Percentiles rank a stretch among this genome's conserved stretches.
phyloP scores from a whole-genome alignment of 257 asterid species.

The Przewalskia tangutica region DNA sequence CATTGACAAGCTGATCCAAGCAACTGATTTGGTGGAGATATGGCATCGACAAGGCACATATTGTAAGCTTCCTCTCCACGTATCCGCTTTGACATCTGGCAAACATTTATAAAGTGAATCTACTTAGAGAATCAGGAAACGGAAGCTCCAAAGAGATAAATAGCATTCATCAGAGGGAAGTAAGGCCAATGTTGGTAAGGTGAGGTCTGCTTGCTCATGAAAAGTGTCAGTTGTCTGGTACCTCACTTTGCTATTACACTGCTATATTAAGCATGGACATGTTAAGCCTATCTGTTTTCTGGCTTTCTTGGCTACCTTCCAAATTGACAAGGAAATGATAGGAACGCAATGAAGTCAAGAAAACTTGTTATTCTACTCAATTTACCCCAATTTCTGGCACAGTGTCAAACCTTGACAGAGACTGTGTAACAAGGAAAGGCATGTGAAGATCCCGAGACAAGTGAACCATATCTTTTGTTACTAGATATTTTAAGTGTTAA shows the following conservation, averaged over 20 bases:
- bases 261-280: background rate
- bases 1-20: slow-evolving; percentile 67
- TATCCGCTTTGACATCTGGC: slow-evolving; percentile 80
- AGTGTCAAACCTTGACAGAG: background rate
- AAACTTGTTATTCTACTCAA: background rate
- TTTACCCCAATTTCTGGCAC: background rate
- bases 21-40: slow-evolving; percentile 59
- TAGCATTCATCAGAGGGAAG: background rate
- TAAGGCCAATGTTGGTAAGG: background rate
- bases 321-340: background rate
- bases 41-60: slow-evolving; percentile 85
- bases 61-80: slow-evolving; percentile 77
- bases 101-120: slow-evolving; percentile 10
- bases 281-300: background rate
- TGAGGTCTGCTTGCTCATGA: background rate
- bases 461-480: background rate
- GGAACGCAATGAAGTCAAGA: background rate
- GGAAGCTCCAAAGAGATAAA: background rate
- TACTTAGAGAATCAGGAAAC: background rate
- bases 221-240: background rate
- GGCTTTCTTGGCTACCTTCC: background rate
- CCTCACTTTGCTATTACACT: background rate
- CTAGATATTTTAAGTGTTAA: background rate
- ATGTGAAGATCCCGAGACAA: background rate
- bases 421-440: background rate